Base-by-base conservation (phyloP, 2,329 filamentous ascomycete genomes). In the Fonsecaea pedrosoi region DNA sequence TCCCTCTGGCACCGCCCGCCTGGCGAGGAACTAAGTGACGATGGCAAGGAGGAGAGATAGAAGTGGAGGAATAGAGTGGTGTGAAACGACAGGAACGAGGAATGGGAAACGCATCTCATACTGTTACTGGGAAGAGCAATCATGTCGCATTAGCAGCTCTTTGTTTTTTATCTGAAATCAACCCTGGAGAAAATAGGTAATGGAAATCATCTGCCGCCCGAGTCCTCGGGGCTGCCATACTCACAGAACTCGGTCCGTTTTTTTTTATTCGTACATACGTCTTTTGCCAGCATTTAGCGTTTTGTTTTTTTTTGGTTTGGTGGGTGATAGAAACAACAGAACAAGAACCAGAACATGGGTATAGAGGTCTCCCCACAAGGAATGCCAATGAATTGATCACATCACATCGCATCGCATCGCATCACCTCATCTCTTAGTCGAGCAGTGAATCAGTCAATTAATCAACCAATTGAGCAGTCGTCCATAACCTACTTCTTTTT, bases 1-100 rank as follows among this genome's bases (percentile, higher is more conserved):
- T 50, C 68, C 63, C 53, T 21, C 62, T 13, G 60, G 60, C 38
- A 54, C 62, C 37, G 35, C 45, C 1, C 42, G 54, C 42, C 54
- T 58, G 64, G 48, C 63, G 54, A 58, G 42, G 32, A 53, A 15
- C 25, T 65, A 40, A 57, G 21, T 30, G 40, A 21, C 21, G 7
- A 5, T 45, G 15, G n/a, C 21, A 50, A 25, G 45, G 45, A 21
- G 8, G 18, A n/a, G 15, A 15, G 8, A 13, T 34, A 13, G 35
- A 38, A 37, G 54, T 10, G 21, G 45, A 45, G 42, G 4, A 12
- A 40, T 10, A 4, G 12, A 59, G 56, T 38, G 2, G 18, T 8
- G 37, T 37, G 35, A 57, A 21, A 59, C 54, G 40, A 54, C 21
- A 53, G 32, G 48, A 53, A 50, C 12, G 45, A 50, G 45, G 45